Conservation (phyloP, 805 yeast species). For the Wickerhamomyces canadensis region DNA sequence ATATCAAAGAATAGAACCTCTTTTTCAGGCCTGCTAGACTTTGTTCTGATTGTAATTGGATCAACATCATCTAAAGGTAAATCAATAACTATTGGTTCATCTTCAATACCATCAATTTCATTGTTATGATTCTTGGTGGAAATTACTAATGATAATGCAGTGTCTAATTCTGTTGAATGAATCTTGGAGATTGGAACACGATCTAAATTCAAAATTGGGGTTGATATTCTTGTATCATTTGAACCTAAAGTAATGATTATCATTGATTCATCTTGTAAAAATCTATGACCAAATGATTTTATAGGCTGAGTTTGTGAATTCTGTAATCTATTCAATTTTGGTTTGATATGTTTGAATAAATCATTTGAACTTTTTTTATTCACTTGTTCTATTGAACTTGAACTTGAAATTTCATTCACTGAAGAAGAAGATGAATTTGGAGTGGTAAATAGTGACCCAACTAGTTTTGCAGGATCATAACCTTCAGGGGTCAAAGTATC, state of each 20-base stretch:
- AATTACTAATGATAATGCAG: conserved; percentile 74
- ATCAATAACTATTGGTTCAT: conserved; percentile 62
- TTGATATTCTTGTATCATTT: conserved; percentile 61
- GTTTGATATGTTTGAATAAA: conserved; percentile 15
- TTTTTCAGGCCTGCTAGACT: conserved; percentile 42
- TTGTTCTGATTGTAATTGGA: conserved; percentile 68
- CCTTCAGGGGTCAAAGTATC: conserved; percentile 50
- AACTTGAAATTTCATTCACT: conserved; percentile 9
- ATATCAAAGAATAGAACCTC: conserved; percentile 72
- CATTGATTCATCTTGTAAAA: conserved; percentile 59
- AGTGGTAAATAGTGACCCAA: conserved; percentile 6
- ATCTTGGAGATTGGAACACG: conserved; percentile 71
- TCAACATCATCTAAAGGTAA: conserved; percentile 77
- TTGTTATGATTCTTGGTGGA: conserved; percentile 22
- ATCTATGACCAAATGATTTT: conserved; percentile 83
- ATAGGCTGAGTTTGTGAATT: conserved; percentile 39
- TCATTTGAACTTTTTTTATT: conserved; percentile 11
- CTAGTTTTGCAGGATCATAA: conserved; percentile 26
- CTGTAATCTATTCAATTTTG: conserved; percentile 10
- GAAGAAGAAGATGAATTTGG: conserved; percentile 12
- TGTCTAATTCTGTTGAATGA: conserved; percentile 79
- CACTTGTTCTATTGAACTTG: conserved; percentile 15
- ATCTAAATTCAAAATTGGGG: conserved; percentile 60
- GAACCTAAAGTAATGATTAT: conserved; percentile 84
- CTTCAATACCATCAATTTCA: conserved; percentile 32